Conservation (phyloP, 1,139 yeast genomes). For the Candida tunisiensis region DNA sequence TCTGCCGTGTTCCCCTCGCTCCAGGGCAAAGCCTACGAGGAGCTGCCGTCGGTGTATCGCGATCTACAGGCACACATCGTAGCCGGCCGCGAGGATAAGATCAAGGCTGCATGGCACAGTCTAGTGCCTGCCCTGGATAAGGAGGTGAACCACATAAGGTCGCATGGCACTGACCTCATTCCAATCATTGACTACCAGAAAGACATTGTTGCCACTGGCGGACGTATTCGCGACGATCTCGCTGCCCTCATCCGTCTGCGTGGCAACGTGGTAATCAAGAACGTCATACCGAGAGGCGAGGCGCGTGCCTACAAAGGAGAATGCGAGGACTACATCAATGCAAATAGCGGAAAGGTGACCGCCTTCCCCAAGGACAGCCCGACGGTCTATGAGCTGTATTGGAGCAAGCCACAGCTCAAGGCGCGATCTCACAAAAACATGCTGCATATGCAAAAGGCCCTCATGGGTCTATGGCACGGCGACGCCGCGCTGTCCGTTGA, state of each 20-base stretch:
- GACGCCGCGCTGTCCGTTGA: constrained; percentile 18
- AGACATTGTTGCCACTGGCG: too few relatives aligned
- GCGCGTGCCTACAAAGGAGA: constrained; percentile 11
- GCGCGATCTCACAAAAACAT: constrained; percentile 26
- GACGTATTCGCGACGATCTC: constrained; percentile 5
- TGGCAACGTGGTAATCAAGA: constrained; percentile 15
- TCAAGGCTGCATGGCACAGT: constrained; percentile 15
- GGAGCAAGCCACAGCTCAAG: constrained; percentile 24
- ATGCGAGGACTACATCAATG: constrained; percentile 9
- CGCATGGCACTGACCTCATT: constrained; percentile 9
- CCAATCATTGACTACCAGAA: constrained; percentile 11
- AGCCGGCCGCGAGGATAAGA: constrained; percentile 11
- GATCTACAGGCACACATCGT: constrained; percentile 14
- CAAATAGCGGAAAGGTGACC: constrained; percentile 17
- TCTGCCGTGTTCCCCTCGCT: constrained; percentile 11
- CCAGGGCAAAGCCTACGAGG: constrained; percentile 7
- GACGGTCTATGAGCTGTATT: constrained; percentile 19
- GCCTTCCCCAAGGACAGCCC: constrained; percentile 20
- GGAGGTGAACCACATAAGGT: constrained; percentile 11
- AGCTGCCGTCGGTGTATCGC: constrained; percentile 7
- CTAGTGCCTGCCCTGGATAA: constrained; percentile 11
- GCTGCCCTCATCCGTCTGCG: constrained; percentile 5
- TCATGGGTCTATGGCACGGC: constrained; percentile 20
- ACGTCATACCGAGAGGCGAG: constrained; percentile 11
- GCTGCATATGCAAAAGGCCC: constrained; percentile 13